Base-by-base conservation (phyloP, 306 rosid species). In the Sicyos edulis region DNA sequence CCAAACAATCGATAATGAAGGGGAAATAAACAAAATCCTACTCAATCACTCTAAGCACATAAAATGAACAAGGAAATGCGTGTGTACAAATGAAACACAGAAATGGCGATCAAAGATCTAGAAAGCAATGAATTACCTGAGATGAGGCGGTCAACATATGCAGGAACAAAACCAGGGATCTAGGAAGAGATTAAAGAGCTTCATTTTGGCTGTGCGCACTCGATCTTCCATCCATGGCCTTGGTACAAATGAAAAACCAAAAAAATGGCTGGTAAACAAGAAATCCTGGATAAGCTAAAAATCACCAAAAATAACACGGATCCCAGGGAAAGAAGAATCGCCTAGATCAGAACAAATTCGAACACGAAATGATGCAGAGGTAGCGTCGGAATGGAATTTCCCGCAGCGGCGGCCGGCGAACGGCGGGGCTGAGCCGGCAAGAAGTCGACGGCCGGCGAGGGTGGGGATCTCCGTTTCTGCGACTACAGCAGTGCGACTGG, bases 271-370 rank as follows among this genome's bases (percentile, higher is more conserved):
- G 22, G 54, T 13, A 37, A 42, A 8, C 53, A n/a, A 72, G 19
- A 44, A 44, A 44, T 65, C 32, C 3, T 44, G 32, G 34, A 65
- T 12, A 44, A 65, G 20, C 12, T 65, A 65, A 10, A 15, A 65
- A 65, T 65, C 53, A 44, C 47, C 34, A 44, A 42, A 65, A 51
- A 19, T 20, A 65, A 5, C 32, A 64, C 53, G 54, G 54, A 65
- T 65, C 71, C 71, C 49, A 7, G 54, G 54, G 34, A 45, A 65
- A 65, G 8, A 5, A 65, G 32, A 65, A 65, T 17, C 47, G 47
- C 71, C 71, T 65, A 65, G 71, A 65, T 44, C 71, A 65, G 71
- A 44, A 44, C 14, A 19, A 42, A 64, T 63, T 63, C n/a, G 52
- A 40, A 42, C 7, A 10, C 10, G 4, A 65, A 64, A 65, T 65